Base-by-base conservation (phyloP, 805 yeast genomes). In the Candida germanica region DNA sequence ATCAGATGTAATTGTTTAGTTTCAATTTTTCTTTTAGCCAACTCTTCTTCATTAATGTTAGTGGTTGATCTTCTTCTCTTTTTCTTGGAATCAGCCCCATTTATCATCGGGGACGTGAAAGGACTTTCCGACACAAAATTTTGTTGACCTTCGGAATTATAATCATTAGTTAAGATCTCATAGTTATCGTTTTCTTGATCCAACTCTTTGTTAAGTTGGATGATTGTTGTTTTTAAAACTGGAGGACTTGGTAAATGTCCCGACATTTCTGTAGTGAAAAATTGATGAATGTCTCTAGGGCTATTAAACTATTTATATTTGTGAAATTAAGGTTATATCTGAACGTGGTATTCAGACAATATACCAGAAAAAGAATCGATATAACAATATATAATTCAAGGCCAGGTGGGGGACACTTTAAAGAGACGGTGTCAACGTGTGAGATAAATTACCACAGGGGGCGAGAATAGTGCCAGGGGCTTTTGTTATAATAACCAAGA, bases 1-100 rank as follows among this genome's bases (percentile, higher is more conserved):
- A 83, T 79, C 2, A 88, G 80, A 55, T 86, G 95, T 26, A 66
- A 54, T 47, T 66, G 72, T 40, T 66, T 67, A 1, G 71, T 67
- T 45, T 67, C 73, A 29, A 56, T 53, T 36, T 59, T 62, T n/a
- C 73, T 43, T 46, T 61, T 59, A 10, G 64, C 67, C 37, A 66
- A 51, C 42, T 67, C 73, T 32, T 63, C 65, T 23, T 64, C 58
- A 35, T 65, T 68, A 10, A 62, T 51, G 29, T 60, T 59, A 6
- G 64, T 57, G 1, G 64, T 55, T 3, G 66, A 59, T 37, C 73
- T 51, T 48, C 73, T 52, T 38, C 71, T 49, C 38, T 65, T 65
- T 43, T 66, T 66, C 33, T 55, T 53, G 6, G 28, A 23, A 4
- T 29, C 32, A n/a, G 17, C 19, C 10, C 33, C 31, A 26, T 26